These are phyloP conservation scores for Zymoseptoria tritici DNA, from an alignment of 2,329 filamentous ascomycete species.

Conservation along the genomic window DNA sequence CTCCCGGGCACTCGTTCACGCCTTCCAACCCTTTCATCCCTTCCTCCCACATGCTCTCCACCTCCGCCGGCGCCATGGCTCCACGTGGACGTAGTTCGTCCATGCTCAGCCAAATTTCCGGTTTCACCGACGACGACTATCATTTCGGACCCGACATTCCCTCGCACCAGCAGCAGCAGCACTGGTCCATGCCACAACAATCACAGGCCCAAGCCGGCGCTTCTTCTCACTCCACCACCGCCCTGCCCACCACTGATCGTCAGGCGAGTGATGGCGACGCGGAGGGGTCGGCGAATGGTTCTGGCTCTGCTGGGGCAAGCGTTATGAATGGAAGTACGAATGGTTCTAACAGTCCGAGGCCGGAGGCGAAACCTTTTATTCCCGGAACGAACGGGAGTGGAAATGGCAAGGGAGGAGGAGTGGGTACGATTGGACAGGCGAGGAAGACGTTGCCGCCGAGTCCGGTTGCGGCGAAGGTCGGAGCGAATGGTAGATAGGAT, in stretches of 20 bases:
- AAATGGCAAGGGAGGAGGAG: constrained; percentile 4
- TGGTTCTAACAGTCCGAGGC: constrained; percentile 28
- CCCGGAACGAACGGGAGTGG: constrained; percentile 12
- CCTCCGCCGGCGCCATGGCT: constrained; percentile 2
- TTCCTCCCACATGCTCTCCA: constrained; percentile 8
- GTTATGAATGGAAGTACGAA: constrained; percentile 20
- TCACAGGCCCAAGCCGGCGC: constrained; percentile 10
- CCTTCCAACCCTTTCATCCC: constrained; percentile 11
- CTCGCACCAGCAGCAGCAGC: constrained; percentile 14
- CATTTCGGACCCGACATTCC: constrained; percentile 12
- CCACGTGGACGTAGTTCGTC: constrained; percentile 43
- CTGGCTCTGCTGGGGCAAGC: constrained; percentile 14
- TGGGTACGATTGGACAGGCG: constrained; percentile 23
- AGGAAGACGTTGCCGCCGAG: constrained; percentile 19
- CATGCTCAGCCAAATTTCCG: constrained; percentile 46
- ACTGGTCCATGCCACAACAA: constrained; percentile 20
- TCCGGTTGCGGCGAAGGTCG: constrained; percentile 11
- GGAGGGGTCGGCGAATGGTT: constrained; percentile 16
- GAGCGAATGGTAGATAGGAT: constrained; percentile 24
- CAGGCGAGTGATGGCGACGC: constrained; percentile 21
- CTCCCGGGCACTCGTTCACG: constrained; percentile 22
- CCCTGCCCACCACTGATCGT: constrained; percentile 9
- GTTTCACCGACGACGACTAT: constrained; percentile 40
- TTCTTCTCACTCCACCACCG: neutral
- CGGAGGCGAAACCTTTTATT: constrained; percentile 28